A percentile compares a stretch with the other conserved stretches of the same genome.
phyloP scores from a whole-genome alignment of 139 green algal genomes.

The Tetradesmus lagerheimii region DNA sequence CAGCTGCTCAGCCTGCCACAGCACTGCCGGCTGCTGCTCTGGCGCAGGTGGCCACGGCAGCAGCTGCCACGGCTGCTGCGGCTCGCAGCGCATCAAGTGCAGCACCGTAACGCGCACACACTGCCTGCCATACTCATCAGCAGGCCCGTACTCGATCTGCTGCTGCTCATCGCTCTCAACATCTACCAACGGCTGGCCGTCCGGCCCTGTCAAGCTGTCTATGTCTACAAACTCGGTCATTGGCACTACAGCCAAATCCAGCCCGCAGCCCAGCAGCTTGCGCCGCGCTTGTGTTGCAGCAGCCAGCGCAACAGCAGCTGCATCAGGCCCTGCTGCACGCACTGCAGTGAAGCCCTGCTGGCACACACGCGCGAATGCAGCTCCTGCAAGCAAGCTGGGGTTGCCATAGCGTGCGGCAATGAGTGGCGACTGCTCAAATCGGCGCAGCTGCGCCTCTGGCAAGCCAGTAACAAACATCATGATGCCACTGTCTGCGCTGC shows the following conservation, averaged over 20 bases:
- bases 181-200: not conserved
- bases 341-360: constrained; percentile 26
- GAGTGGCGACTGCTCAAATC: constrained; percentile 27
- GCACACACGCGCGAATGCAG: constrained; percentile 28
- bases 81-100: constrained; percentile 43
- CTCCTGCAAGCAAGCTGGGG: not conserved
- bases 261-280: constrained; percentile 15
- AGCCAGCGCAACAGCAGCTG: not conserved
- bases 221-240: constrained; percentile 22
- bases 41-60: constrained; percentile 15
- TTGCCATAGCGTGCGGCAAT: constrained; percentile 21
- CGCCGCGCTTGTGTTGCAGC: not conserved
- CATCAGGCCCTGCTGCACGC: constrained; percentile 36
- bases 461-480: not conserved
- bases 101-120: constrained; percentile 25
- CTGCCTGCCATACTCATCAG: not conserved
- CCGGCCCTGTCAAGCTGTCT: not conserved
- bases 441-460: constrained; percentile 21
- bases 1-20: not conserved
- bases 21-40: constrained; percentile 6
- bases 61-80: constrained; percentile 30
- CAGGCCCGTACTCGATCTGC: not conserved
- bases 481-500: not conserved
- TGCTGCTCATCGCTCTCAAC: not conserved
- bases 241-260: constrained; percentile 37